Evolutionary conservation across 306 rosid genomes (phyloP), one percentile per base, ranked within the genome.

Genomic region (Cicer pinnatifidum): DNA sequence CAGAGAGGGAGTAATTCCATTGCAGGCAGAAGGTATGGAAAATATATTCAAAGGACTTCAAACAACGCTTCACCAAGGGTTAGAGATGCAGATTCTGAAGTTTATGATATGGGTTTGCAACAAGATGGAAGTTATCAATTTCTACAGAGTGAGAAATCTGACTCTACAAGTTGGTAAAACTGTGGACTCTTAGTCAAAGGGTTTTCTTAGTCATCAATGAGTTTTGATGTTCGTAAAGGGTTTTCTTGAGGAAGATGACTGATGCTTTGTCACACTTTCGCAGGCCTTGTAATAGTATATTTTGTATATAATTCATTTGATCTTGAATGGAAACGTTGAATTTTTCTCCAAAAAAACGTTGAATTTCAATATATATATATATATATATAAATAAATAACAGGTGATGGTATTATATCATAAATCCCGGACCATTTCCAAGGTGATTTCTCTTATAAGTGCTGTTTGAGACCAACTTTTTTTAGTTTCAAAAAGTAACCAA

Each of bases 31-130:
- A 69, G 68, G 3, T 7, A 15, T 65, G 80, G 83, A 61, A 80
- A 67, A 11, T 72, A 47, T 51, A 44, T 60, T 67, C 63, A 68
- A 61, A 17, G 51, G 41, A 48, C 17, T 73, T 71, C 68, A 62
- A 44, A 78, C 69, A 76, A 80, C 77, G 71, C 78, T 76, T 82
- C 78, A 11, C 19, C 9, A 80, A 59, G 72, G 65, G 54, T 56
- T 69, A 69, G 73, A 63, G 82, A 46, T 72, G 43, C 82, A 41
- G 57, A 69, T 41, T 83, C 94, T 28, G 88, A 87, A 60, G 88
- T 88, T 41, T 88, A 82, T 66, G 91, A 91, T 72, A 89, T 94
- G 97, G 85, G 77, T 77, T 85, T 89, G 85, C 85, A 81, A 77
- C 82, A 81, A 50, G 95, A 91, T 69, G 98, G 96, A 62, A 88